phyloP scores from a whole-genome alignment of 805 yeast species.

The Candida rishiriensis region DNA sequence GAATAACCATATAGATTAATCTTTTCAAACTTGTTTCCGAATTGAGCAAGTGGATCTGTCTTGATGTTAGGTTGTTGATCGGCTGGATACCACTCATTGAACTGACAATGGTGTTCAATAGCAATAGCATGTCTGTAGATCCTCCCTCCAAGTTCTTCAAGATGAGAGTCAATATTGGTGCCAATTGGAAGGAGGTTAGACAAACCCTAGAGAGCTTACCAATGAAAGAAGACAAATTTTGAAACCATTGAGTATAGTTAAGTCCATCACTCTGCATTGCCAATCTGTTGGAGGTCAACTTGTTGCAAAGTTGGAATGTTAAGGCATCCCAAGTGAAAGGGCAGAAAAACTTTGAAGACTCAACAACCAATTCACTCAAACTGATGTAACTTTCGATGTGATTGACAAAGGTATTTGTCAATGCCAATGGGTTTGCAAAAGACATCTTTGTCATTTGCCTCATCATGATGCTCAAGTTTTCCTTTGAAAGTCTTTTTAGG shows the following conservation, averaged over 20 bases:
- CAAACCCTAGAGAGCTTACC: slow-evolving; percentile 63
- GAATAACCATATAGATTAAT: slow-evolving; percentile 53
- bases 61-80: slow-evolving; percentile 58
- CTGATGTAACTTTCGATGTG: slow-evolving; percentile 93
- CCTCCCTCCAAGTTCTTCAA: slow-evolving; percentile 58
- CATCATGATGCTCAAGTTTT: slow-evolving; percentile 70
- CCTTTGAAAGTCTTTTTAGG: slow-evolving; percentile 76
- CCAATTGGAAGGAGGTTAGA: slow-evolving; percentile 50
- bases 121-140: slow-evolving; percentile 55
- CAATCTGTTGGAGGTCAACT: slow-evolving; percentile 65
- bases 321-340: slow-evolving; percentile 82
- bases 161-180: slow-evolving; percentile 56
- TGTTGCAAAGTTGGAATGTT: slow-evolving; percentile 64
- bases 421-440: slow-evolving; percentile 73
- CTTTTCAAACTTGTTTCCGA: slow-evolving; percentile 56
- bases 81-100: slow-evolving; percentile 79
- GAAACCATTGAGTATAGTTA: slow-evolving; percentile 79
- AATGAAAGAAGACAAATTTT: slow-evolving; percentile 72
- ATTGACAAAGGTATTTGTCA: slow-evolving; percentile 62
- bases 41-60: slow-evolving; percentile 62
- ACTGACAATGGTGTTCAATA: slow-evolving; percentile 61
- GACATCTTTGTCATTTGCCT: slow-evolving; percentile 67
- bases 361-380: slow-evolving; percentile 70
- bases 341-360: slow-evolving; percentile 71
- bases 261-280: slow-evolving; percentile 75